Percentiles rank a stretch among this genome's conserved stretches.
These are phyloP conservation scores for Canna indica DNA, from an alignment of 176 grass and related monocot species.

Conservation along the genomic window DNA sequence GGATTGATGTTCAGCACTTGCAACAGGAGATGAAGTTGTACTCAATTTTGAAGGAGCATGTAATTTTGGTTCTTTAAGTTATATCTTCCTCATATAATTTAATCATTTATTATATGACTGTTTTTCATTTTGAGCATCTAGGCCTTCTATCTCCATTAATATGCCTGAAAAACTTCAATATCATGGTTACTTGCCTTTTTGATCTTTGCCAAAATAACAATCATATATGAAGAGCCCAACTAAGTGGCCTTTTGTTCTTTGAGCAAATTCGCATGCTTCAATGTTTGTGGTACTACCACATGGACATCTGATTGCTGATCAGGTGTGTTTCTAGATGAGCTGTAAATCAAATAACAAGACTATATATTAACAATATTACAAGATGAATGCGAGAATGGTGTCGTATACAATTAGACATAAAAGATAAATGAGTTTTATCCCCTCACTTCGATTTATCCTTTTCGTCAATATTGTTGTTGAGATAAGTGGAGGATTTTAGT, in stretches of 20 bases:
- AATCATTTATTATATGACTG: not conserved
- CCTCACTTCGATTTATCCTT: not conserved
- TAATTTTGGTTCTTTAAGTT: constrained; percentile 28
- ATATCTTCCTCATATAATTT: not conserved
- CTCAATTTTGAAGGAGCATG: constrained; percentile 59
- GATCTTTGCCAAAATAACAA: too few relatives aligned
- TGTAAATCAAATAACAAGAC: not conserved
- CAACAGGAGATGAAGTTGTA: constrained; percentile 55
- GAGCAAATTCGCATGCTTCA: too few relatives aligned
- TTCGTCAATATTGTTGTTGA: not conserved
- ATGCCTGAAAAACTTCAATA: not conserved
- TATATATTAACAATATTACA: not conserved
- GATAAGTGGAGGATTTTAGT: not conserved
- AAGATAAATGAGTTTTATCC: not conserved
- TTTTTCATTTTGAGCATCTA: not conserved
- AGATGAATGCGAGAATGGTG: not conserved
- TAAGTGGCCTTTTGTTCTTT: too few relatives aligned
- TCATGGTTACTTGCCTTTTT: not conserved
- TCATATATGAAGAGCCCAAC: too few relatives aligned
- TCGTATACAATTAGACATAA: not conserved
- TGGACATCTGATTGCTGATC: too few relatives aligned
- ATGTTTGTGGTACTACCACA: too few relatives aligned
- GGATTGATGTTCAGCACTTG: constrained; percentile 46
- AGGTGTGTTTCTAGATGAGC: too few relatives aligned
- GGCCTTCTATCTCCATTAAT: not conserved